These are phyloP conservation scores for Berkeleyomyces rouxiae DNA, from an alignment of 2,329 filamentous ascomycete species.

Conservation along the genomic window DNA sequence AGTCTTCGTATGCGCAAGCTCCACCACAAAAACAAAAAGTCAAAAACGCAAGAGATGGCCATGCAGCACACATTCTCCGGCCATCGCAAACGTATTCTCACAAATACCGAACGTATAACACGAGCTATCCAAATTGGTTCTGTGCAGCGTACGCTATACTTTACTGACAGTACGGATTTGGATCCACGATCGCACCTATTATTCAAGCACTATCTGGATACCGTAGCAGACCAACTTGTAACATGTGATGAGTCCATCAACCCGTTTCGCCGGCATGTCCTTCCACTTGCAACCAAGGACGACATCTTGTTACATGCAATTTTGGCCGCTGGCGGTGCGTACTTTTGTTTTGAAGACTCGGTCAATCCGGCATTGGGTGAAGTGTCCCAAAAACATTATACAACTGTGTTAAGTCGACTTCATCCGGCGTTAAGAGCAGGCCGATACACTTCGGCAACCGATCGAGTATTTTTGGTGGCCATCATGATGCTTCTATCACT, in stretches of 20 bases:
- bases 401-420: constrained; percentile 2
- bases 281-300: constrained; percentile 8
- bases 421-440: constrained; percentile 3
- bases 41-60: neutral
- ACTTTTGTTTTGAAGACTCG: constrained; percentile 9
- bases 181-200: constrained; percentile 10
- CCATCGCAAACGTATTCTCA: neutral
- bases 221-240: constrained; percentile 9
- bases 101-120: neutral
- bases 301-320: constrained; percentile 12
- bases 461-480: constrained; percentile 7
- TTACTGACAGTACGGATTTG: neutral
- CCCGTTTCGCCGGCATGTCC: constrained; percentile 3
- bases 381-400: constrained; percentile 9
- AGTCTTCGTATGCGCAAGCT: neutral
- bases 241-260: constrained; percentile 4
- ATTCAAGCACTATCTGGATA: constrained; percentile 12
- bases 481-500: constrained; percentile 11
- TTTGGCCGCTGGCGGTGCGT: constrained; percentile 10
- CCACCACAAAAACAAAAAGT: neutral
- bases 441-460: neutral
- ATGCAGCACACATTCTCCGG: neutral
- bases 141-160: neutral
- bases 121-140: neutral
- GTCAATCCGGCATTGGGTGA: constrained; percentile 3